phyloP scores from a whole-genome alignment of 306 rosid genomes.

The Cyamopsis tetragonoloba region DNA sequence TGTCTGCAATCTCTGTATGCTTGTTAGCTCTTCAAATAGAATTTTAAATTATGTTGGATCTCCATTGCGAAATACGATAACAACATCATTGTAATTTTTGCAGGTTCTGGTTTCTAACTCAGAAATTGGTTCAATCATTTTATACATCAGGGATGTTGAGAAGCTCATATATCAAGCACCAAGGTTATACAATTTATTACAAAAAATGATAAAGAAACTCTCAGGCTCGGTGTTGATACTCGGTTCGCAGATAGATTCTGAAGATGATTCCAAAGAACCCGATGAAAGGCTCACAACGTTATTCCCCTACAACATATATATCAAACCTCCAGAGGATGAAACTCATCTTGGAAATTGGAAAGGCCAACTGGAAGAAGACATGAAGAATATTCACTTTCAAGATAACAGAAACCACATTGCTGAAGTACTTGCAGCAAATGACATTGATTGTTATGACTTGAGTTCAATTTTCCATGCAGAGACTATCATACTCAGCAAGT shows the following conservation, averaged over 20 bases:
- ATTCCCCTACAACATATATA: conserved; percentile 64
- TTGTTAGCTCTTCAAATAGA: neutral
- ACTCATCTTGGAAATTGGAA: conserved; percentile 57
- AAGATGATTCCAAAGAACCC: conserved; percentile 41
- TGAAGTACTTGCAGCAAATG: conserved; percentile 78
- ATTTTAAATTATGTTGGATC: neutral
- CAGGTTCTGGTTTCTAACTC: conserved; percentile 79
- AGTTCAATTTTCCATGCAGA: conserved; percentile 66
- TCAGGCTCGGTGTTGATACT: conserved; percentile 80
- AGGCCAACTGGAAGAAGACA: conserved; percentile 66
- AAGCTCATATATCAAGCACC: conserved; percentile 63
- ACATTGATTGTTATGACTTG: conserved; percentile 79
- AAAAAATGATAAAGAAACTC: conserved; percentile 61
- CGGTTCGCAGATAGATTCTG: conserved; percentile 60
- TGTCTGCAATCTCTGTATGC: neutral
- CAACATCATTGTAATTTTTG: neutral
- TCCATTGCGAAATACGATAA: neutral
- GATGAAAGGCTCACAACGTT: conserved; percentile 51
- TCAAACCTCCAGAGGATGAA: conserved; percentile 75
- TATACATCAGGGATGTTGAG: conserved; percentile 77
- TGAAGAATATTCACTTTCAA: conserved; percentile 59
- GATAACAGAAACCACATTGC: conserved; percentile 91
- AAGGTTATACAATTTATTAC: conserved; percentile 62
- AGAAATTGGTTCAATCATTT: conserved; percentile 66
- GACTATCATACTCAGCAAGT: conserved; percentile 51